These are phyloP conservation scores for Tolypocladium cylindrosporum DNA, from an alignment of 2,329 filamentous ascomycete species.

Conservation along the genomic window DNA sequence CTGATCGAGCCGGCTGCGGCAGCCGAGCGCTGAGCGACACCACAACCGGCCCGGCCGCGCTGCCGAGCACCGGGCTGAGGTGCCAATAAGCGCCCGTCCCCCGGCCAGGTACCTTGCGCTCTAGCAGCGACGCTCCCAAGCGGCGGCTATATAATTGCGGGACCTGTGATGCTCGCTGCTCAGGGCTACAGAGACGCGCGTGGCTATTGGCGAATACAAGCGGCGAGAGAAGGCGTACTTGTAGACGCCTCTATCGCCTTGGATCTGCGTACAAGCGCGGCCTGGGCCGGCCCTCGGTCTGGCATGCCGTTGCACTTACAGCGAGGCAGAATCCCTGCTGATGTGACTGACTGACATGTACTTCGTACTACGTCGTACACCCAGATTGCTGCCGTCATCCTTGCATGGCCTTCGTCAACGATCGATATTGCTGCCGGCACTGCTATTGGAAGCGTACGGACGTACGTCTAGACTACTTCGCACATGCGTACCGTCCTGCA, in stretches of 20 bases:
- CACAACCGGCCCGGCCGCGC: neutral
- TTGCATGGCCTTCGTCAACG: neutral
- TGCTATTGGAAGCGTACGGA: neutral
- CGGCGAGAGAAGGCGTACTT: neutral
- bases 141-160: neutral
- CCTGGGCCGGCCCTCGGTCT: neutral
- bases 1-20: too few species aligned
- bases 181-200: neutral
- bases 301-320: neutral
- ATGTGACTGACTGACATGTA: neutral
- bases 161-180: neutral
- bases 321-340: neutral
- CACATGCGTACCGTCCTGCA: neutral
- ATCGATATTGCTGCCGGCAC: neutral
- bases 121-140: neutral
- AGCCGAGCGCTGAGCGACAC: too few species aligned
- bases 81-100: neutral
- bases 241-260: neutral
- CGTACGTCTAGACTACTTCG: neutral
- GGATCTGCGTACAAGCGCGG: neutral
- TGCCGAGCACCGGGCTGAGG: neutral
- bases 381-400: neutral
- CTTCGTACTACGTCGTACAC: too few species aligned
- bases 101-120: neutral
- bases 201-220: neutral